These are phyloP conservation scores for Lachancea sp. DNA, from an alignment of 805 yeast species.

Conservation along the genomic window DNA sequence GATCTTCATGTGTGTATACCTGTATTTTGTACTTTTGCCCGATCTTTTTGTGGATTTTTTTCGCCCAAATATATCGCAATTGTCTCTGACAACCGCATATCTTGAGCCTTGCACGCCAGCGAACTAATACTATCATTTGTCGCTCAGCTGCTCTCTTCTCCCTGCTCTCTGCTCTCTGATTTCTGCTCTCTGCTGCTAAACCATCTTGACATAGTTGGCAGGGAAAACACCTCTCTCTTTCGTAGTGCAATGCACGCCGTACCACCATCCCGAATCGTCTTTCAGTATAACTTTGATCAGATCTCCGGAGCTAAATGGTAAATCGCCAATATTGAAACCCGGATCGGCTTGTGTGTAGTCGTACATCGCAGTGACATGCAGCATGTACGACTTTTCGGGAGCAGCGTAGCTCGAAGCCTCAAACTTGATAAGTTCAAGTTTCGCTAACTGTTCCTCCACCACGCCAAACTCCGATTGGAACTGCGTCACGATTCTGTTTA, in stretches of 20 bases:
- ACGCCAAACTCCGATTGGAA: slow-evolving; percentile 5
- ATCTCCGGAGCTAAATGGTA: slow-evolving; percentile 5
- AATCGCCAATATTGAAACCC: neutral
- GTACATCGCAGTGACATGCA: slow-evolving; percentile 5
- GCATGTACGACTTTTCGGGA: neutral
- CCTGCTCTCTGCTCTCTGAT: no score
- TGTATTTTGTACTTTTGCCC: no score
- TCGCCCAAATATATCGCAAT: no score
- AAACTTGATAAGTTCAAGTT: slow-evolving; percentile 3
- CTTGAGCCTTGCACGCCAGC: no score
- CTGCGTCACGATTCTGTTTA: slow-evolving; percentile 1
- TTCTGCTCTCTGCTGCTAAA: no score
- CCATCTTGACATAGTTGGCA: slow-evolving; percentile 2
- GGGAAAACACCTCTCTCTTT: slow-evolving; percentile 10
- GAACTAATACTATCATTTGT: no score
- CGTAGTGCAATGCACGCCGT: slow-evolving; percentile 7
- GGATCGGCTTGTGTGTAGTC: neutral
- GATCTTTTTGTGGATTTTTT: no score
- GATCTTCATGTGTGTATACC: no score
- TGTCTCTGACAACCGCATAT: no score
- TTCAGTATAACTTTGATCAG: slow-evolving; percentile 8
- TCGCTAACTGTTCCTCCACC: neutral
- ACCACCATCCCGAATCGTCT: slow-evolving; percentile 10
- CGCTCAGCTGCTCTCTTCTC: no score
- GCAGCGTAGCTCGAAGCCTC: slow-evolving; percentile 1